Base-by-base conservation (phyloP, 2,329 filamentous ascomycete species). In the Colletotrichum trifolii region DNA sequence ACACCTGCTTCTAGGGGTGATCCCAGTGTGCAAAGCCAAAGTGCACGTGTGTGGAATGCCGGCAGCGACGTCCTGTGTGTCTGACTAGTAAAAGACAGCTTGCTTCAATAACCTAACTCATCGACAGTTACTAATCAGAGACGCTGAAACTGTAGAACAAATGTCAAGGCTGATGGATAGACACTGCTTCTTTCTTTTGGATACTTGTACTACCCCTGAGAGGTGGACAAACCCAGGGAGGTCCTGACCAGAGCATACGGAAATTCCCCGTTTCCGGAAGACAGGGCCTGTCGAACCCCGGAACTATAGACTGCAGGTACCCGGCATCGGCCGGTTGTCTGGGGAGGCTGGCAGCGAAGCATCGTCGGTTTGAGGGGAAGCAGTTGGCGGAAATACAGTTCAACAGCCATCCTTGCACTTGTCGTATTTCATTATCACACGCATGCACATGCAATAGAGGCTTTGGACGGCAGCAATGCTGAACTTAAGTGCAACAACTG, bases 281-380 rank as follows among this genome's bases (percentile, higher is more conserved):
- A 62, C 52, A 40, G 57, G 52, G 42, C 46, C 36, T 45, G 55
- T 34, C 35, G n/a, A 13, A 25, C 62, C 47, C 58, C 52, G 46
- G 52, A 58, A 48, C 25, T 25, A 25, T 25, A 25, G 25, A 25
- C 46, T 56, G 58, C 58, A 65, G 58, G 58, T 57, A 65, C 58
- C 58, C 52, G 53, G 62, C 58, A 65, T 65, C 58, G 62, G 58
- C 62, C 38, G 9, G 50, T 50, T 49, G 58, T 38, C 38, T 48
- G 15, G 34, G 47, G 47, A 42, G 47, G 53, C 47, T 62, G 47
- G 58, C n/a, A 12, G 17, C 11, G 39, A 43, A 47, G n/a, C 43
- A 25, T 25, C 15, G 35, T 15, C 17, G 2, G 34, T 36, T 12
- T 13, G 11, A 45, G n/a, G 39, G 40, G 6, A 15, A 34, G 6